These are phyloP conservation scores for Suillus decipiens DNA, from an alignment of 768 basidiomycete species.

Conservation along the genomic window DNA sequence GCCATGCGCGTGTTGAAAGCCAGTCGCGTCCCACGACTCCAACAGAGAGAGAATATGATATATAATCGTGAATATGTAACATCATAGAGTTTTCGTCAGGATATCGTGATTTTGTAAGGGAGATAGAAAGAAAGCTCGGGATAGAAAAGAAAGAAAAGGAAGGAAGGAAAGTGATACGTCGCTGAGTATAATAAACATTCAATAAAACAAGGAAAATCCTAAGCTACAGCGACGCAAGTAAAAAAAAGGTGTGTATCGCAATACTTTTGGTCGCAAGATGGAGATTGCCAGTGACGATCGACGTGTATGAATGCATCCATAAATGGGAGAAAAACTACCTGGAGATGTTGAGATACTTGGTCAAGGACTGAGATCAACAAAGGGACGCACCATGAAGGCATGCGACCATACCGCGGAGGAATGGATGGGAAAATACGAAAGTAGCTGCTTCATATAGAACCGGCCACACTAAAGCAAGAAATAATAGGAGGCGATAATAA, in stretches of 20 bases:
- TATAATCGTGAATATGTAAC: conserved; percentile 9
- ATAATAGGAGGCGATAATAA: conserved; percentile 4
- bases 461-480: background rate
- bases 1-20: conserved; percentile 29
- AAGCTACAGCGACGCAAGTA: conserved; percentile 5
- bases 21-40: conserved; percentile 11
- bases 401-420: background rate
- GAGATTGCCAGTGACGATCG: background rate
- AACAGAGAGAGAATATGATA: background rate
- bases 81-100: conserved; percentile 7
- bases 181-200: conserved; percentile 5
- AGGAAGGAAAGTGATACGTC: conserved; percentile 4
- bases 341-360: background rate
- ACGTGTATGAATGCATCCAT: conserved; percentile 7
- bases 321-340: conserved; percentile 1
- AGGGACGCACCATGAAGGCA: conserved; percentile 1
- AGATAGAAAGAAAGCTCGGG: background rate
- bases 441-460: conserved; percentile 1
- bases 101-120: conserved; percentile 4
- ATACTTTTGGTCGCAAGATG: conserved; percentile 15
- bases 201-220: conserved; percentile 7
- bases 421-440: background rate
- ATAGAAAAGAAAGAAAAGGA: background rate
- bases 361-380: background rate
- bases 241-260: conserved; percentile 12